Conservation (phyloP, 139 green algal species). For the Axilococcus clingmanii region DNA sequence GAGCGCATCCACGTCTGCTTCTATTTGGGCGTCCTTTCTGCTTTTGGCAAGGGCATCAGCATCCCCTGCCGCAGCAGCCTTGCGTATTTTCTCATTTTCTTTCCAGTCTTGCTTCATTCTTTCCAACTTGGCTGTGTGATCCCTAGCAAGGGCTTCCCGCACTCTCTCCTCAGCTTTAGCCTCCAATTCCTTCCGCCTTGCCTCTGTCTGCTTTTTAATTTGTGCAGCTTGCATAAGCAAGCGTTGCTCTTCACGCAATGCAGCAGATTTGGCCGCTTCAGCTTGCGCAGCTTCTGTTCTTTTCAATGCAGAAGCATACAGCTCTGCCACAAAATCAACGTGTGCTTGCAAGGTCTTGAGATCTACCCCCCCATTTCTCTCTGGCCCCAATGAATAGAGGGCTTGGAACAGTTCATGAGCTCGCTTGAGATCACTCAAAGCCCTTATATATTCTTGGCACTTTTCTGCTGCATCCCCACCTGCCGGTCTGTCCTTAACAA, state of each 20-base stretch:
- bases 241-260: conserved; percentile 1
- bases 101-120: conserved; percentile 27
- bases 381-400: conserved; percentile 7
- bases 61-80: conserved; percentile 21
- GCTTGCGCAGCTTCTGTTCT: neutral
- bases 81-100: conserved; percentile 12
- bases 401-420: conserved; percentile 24
- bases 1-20: conserved; percentile 36
- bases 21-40: conserved; percentile 19
- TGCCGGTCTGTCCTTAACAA: neutral
- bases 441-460: conserved; percentile 27
- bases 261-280: neutral
- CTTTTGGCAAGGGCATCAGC: conserved; percentile 5
- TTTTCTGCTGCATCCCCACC: conserved; percentile 1
- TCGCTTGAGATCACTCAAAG: conserved; percentile 28
- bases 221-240: neutral
- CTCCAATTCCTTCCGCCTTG: conserved; percentile 4
- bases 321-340: conserved; percentile 47
- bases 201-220: conserved; percentile 2
- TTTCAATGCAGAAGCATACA: conserved; percentile 9
- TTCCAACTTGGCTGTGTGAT: conserved; percentile 16
- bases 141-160: conserved; percentile 13
- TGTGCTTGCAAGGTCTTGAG: conserved; percentile 40
- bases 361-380: conserved; percentile 33
- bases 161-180: conserved; percentile 8